Base-by-base conservation (phyloP, 2,329 filamentous ascomycete species). In the Cytospora piceae region DNA sequence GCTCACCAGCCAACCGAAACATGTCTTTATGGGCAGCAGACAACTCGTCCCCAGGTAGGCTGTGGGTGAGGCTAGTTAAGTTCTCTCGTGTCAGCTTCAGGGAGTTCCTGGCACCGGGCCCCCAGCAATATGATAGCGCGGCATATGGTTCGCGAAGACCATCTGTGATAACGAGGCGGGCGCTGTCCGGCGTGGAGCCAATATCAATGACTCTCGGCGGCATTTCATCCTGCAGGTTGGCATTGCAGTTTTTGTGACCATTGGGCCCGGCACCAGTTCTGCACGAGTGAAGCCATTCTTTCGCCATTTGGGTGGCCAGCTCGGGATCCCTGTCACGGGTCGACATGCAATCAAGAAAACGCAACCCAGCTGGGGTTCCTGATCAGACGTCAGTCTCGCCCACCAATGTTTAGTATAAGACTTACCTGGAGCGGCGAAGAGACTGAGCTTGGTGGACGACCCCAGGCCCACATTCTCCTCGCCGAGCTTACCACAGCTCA, bases 11-110 rank as follows among this genome's bases (percentile, higher is more conserved):
- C 4, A 70, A 17, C 29, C 46, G 42, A 14, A 70, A 67, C 14
- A 68, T 68, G 57, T 72, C 70, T 17, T 58, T 58, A 27, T 71
- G 63, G 12, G 67, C 42, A 22, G 20, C 42, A n/a, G 42, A 46
- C 3, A 46, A 22, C 5, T 46, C 5, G 20, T 46, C 20, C 11
- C 11, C 20, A 9, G 42, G 7, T n/a, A 46, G 17, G 42, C 42
- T 46, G 42, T 22, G 20, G 20, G 42, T 46, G 42, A 46, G 42
- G 20, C 4, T 46, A n/a, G 4, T 22, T 11, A 46, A 9, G 9
- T 46, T 46, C 5, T n/a, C 9, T 22, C 42, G 6, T 46, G 42
- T 46, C 4, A 46, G 17, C n/a, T n/a, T 46, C n/a, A n/a, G 20
- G 20, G 17, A n/a, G 2, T 22, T 46, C 3, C 2, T 22, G 42